Base-by-base conservation (phyloP, 306 rosid species). In the Corylus americana region DNA sequence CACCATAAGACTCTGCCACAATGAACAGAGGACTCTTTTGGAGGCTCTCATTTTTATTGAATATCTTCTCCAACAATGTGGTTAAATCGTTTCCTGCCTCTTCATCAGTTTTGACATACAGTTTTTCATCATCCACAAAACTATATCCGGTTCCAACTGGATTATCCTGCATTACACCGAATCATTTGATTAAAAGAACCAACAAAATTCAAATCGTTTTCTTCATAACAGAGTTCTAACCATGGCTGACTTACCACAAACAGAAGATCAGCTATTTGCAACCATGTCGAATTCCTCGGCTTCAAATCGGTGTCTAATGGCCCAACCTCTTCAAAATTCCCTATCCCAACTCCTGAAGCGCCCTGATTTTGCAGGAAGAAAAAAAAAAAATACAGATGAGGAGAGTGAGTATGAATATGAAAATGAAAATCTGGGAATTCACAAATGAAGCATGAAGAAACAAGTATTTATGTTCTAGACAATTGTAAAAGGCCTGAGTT, bases 101-200 rank as follows among this genome's bases (percentile, higher is more conserved):
- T 29, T 27, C 78, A 81, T 95, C 99, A 22, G 83, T 88, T 88
- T 87, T 95, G 55, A 85, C 98, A 61, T 85, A 82, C 54, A 88
- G 84, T 0, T 83, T 54, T 0, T 8, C n/a, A 4, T 90, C 91
- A 62, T 95, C 97, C 82, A 91, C 98, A 77, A 74, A 93, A 85
- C 98, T 95, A 67, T 83, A 95, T 63, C 99, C 99, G 2, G 93
- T 87, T 69, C 99, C 99, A 39, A 95, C 99, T 62, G 98, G 99
- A 78, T 88, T 93, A 53, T 95, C 99, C 99, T 95, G 29, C 67
- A 76, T 76, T 11, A 45, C 39, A 2, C 25, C 37, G 47, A 74
- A 63, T 4, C 72, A 77, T 39, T 29, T 7, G 50, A 8, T 8
- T 5, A 51, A 55, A 11, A 17, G 1, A 72, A 37, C 2, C 4